phyloP scores from a whole-genome alignment of 208 protist species.

The Acanthamoeba sp. region DNA sequence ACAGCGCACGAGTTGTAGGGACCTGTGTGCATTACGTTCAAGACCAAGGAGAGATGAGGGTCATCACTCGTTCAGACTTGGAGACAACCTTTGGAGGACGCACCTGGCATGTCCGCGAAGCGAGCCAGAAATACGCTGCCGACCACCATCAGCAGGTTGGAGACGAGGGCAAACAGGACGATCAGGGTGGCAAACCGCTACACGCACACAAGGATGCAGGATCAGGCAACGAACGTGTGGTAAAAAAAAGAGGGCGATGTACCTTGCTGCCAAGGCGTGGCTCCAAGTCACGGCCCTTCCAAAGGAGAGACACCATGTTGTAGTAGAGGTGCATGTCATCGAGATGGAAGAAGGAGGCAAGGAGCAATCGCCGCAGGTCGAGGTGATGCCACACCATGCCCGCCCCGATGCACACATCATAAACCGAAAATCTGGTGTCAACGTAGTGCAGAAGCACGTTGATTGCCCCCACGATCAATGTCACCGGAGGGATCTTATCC shows the following conservation, averaged over 20 bases:
- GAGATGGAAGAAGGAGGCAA: slow-evolving; percentile 70
- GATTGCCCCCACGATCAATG: neutral
- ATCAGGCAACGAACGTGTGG: too few species aligned
- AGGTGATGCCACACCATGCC: slow-evolving; percentile 29
- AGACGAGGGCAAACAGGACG: slow-evolving; percentile 34
- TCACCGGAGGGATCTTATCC: slow-evolving; percentile 73
- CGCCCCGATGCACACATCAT: slow-evolving; percentile 66
- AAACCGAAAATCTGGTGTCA: neutral
- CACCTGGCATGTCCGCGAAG: slow-evolving; percentile 49
- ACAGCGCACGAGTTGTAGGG: slow-evolving; percentile 73
- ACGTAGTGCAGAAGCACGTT: slow-evolving; percentile 63
- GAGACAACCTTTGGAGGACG: too few species aligned
- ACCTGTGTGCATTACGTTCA: neutral
- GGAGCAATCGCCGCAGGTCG: slow-evolving; percentile 6
- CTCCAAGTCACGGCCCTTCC: slow-evolving; percentile 44
- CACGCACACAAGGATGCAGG: neutral
- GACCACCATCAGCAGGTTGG: slow-evolving; percentile 72
- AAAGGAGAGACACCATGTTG: slow-evolving; percentile 71
- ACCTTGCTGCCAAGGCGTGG: slow-evolving; percentile 21
- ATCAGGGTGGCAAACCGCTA: slow-evolving; percentile 67
- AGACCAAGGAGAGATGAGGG: neutral
- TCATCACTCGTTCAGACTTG: too few species aligned
- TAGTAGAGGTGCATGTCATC: slow-evolving; percentile 78
- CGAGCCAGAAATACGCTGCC: slow-evolving; percentile 12
- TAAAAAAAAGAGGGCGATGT: neutral